Conservation (phyloP, 2,329 filamentous ascomycete genomes). For the Celoporthe dispersa region DNA sequence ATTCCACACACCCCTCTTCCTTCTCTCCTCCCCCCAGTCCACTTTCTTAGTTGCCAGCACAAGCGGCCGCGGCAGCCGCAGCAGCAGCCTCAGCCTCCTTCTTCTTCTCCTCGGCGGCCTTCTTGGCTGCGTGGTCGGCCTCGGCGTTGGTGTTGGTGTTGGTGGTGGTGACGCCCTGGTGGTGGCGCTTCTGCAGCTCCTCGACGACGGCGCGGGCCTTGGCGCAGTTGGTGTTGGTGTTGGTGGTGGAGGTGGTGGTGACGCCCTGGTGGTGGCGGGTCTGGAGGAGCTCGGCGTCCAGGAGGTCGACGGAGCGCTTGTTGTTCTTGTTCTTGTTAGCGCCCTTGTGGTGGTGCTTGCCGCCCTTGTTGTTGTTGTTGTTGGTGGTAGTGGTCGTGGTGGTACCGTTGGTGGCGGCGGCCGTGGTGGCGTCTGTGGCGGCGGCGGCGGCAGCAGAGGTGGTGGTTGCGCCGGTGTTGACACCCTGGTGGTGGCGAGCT, state of each 20-base stretch:
- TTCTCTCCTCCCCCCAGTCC: background rate
- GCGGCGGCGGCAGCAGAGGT: background rate
- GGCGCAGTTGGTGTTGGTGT: background rate
- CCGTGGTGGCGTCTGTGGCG: background rate
- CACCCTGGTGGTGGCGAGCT: slow-evolving; percentile 13
- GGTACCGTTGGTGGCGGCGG: background rate
- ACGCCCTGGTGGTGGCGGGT: slow-evolving; percentile 8
- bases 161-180: background rate
- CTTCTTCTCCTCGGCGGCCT: background rate
- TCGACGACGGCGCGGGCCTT: slow-evolving; percentile 5
- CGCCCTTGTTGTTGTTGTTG: background rate
- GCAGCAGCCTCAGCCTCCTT: background rate
- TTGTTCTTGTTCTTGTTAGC: background rate
- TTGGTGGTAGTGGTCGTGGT: background rate
- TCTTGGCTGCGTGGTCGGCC: too few species aligned
- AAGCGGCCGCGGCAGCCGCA: background rate
- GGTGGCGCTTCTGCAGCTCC: slow-evolving; percentile 1
- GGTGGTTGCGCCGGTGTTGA: background rate
- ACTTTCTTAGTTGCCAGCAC: background rate
- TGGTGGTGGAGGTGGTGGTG: background rate
- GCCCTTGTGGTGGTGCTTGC: slow-evolving; percentile 8
- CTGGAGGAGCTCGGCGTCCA: slow-evolving; percentile 1
- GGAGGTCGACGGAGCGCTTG: background rate
- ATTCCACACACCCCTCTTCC: background rate
- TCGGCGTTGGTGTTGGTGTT: background rate